A percentile compares a stretch with the other conserved stretches of the same genome.
phyloP scores from a whole-genome alignment of 2,329 filamentous ascomycete genomes.

The Amesomyces nigricolor region DNA sequence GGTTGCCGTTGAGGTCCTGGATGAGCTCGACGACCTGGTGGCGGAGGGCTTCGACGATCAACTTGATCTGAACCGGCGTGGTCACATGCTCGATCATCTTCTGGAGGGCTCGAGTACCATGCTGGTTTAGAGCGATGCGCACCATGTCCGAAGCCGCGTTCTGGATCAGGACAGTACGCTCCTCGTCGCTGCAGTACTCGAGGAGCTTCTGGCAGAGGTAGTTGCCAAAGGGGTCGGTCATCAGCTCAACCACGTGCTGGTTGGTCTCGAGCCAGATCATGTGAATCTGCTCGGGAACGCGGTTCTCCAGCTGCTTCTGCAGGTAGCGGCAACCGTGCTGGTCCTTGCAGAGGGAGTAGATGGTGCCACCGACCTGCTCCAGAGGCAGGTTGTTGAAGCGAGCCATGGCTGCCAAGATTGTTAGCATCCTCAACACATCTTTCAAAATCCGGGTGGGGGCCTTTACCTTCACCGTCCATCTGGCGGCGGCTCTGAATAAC shows the following conservation, averaged over 20 bases:
- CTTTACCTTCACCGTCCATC: conserved; percentile 64
- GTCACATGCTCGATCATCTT: conserved; percentile 99
- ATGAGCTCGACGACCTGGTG: conserved; percentile 88
- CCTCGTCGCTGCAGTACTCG: conserved; percentile 90
- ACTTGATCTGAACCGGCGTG: conserved; percentile 75
- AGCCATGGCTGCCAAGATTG: conserved; percentile 51
- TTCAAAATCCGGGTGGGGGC: conserved; percentile 2
- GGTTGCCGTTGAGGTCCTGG: conserved; percentile 95
- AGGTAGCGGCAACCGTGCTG: conserved; percentile 96
- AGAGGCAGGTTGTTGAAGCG: conserved; percentile 80
- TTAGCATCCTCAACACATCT: conserved; percentile 28
- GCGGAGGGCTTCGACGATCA: conserved; percentile 79
- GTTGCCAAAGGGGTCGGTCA: conserved; percentile 99
- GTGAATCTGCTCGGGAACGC: conserved; percentile 74
- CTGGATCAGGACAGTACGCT: conserved; percentile 86
- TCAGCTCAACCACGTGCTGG: conserved; percentile 89
- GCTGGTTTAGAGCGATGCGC: conserved; percentile 91
- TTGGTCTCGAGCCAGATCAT: conserved; percentile 94
- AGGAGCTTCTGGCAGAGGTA: conserved; percentile 98
- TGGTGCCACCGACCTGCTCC: conserved; percentile 73
- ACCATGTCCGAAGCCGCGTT: conserved; percentile 86
- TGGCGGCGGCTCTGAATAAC: conserved; percentile 70
- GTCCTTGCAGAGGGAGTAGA: conserved; percentile 91
- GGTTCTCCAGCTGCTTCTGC: conserved; percentile 95
- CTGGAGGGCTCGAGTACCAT: conserved; percentile 91